Evolutionary conservation across 148 eudicot genomes (phyloP).

Genomic region (Suaeda aralocaspica): DNA sequence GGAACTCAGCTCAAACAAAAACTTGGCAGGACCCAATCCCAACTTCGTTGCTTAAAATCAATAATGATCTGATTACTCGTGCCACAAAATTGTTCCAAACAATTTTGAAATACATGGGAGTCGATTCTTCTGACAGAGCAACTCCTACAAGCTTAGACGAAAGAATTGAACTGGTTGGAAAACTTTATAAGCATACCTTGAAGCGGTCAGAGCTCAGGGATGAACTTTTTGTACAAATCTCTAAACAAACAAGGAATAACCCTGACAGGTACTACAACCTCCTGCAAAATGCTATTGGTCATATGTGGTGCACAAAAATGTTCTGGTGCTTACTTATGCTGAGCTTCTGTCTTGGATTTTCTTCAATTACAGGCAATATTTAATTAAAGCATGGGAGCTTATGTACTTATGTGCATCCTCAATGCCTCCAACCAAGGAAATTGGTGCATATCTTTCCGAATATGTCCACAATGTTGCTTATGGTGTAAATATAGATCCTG

Average conservation of each 20-base stretch:
- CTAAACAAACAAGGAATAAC: constrained; percentile 92
- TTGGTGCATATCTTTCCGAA: constrained; percentile 89
- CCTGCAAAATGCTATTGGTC: not conserved
- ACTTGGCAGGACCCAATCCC: constrained; percentile 89
- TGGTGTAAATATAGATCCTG: constrained; percentile 55
- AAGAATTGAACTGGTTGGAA: constrained; percentile 77
- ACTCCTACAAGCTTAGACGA: constrained; percentile 77
- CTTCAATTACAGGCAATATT: constrained; percentile 51
- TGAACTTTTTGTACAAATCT: constrained; percentile 91
- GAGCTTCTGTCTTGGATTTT: constrained; percentile 18
- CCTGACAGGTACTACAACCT: constrained; percentile 60
- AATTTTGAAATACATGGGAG: constrained; percentile 93
- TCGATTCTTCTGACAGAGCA: constrained; percentile 70
- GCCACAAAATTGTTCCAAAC: constrained; percentile 85
- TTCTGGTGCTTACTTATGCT: constrained; percentile 7
- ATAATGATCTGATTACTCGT: constrained; percentile 65
- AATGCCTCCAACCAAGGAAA: constrained; percentile 98
- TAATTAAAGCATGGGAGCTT: constrained; percentile 90
- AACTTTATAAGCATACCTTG: constrained; percentile 83
- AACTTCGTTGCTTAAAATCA: constrained; percentile 83
- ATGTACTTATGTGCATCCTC: constrained; percentile 97
- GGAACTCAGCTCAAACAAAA: constrained; percentile 13
- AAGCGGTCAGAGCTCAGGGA: constrained; percentile 96
- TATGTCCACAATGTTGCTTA: constrained; percentile 86
- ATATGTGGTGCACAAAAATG: not conserved